Percentiles rank a stretch among this genome's conserved stretches.
Evolutionary conservation across 192 early-diverging fungal species (phyloP).

Genomic region (Gonapodya prolifera): DNA sequence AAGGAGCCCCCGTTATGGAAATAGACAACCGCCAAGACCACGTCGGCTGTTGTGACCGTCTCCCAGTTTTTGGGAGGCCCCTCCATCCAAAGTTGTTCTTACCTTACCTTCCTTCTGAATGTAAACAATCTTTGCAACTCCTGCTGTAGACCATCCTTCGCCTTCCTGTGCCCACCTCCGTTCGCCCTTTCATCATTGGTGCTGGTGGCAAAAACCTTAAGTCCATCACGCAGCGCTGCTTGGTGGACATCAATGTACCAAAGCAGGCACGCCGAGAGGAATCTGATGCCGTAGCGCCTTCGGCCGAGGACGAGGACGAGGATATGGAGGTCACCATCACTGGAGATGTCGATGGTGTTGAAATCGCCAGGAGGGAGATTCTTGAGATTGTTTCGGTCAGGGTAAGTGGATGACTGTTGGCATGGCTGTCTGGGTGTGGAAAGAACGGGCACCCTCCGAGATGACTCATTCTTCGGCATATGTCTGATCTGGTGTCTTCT

Average conservation of each 20-base stretch:
- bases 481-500: neutral
- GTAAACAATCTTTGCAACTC: too few species aligned
- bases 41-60: neutral
- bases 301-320: slow-evolving; percentile 34
- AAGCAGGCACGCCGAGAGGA: slow-evolving; percentile 17
- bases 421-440: too few species aligned
- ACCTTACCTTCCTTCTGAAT: neutral
- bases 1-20: neutral
- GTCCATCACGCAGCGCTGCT: slow-evolving; percentile 57
- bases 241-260: slow-evolving; percentile 54
- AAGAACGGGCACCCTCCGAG: neutral
- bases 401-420: slow-evolving; percentile 27
- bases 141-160: slow-evolving; percentile 24
- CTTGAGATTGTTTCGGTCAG: slow-evolving; percentile 61
- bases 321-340: slow-evolving; percentile 63
- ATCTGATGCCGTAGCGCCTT: slow-evolving; percentile 13
- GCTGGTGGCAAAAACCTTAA: slow-evolving; percentile 66
- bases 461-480: neutral
- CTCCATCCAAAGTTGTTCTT: neutral
- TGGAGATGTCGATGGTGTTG: slow-evolving; percentile 72
- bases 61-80: too few species aligned
- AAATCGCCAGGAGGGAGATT: slow-evolving; percentile 73
- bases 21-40: neutral
- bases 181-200: slow-evolving; percentile 72
- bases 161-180: slow-evolving; percentile 61